Evolutionary conservation across 2,329 filamentous ascomycete genomes (phyloP), one percentile per base, ranked within the genome.

Genomic region (Beauveria brongniartii): DNA sequence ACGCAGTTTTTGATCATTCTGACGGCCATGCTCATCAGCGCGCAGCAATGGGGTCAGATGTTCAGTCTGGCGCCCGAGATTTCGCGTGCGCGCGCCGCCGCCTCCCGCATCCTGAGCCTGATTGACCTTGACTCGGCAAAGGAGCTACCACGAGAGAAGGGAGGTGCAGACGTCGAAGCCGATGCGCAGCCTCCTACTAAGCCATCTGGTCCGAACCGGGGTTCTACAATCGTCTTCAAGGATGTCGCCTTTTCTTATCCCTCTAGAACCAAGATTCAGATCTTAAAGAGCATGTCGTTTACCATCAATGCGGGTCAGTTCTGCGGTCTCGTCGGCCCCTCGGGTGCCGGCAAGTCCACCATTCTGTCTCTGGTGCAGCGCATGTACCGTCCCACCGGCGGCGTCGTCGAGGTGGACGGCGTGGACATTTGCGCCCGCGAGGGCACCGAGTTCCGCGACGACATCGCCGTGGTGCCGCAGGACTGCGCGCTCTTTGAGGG

Each of bases 1-100:
- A 83, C 85, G 37, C 81, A 88, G n/a, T 92, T 91, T 74, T 86
- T 92, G 70, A 88, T 90, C 66, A 86, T 92, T 8, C 78, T 91
- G 4, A 80, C 89, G 6, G 81, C 88, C 5, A 82, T 92, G 66
- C 80, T 92, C 1, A 84, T 91, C 44, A 87, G 85, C 61, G 88
- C 89, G 0, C 86, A 90, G 70, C 78, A 88, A 5, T 90, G 87
- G 78, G 86, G 88, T 10, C 85, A 90, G 67, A 84, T 91, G 72
- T 91, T 92, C 69, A 84, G 84, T 26, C 80, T 92, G 1, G 88
- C 88, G 0, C 89, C 88, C 1, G 89, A 92, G 64, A 80, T 92
- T n/a, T 85, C 87, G 1, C 82, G 83, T 50, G 88, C 89, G 1
- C 81, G 80, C 34, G 77, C 78, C 1, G 85, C 88, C 3, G 82